Evolutionary conservation across 257 asterid species (phyloP), one percentile per base, ranked within the genome.

Genomic region (Parsonsia alboflavescens): DNA sequence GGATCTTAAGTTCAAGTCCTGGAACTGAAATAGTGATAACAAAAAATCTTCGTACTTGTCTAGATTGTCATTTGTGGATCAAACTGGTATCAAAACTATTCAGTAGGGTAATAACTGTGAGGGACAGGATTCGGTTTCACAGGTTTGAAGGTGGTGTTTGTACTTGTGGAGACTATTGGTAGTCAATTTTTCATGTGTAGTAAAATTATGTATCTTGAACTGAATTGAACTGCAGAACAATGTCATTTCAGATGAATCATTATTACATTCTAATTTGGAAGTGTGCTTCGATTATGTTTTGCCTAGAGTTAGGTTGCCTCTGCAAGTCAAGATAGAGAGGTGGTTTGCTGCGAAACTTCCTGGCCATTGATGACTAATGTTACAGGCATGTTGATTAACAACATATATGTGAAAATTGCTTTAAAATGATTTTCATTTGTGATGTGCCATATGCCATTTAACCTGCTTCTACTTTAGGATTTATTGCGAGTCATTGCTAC

Each of bases 121-220:
- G 97, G 85, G 97, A 92, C 75, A 83, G 96, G 73, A 76, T 84
- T 64, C 90, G 98, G 2, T 92, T 92, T 81, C 94, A 92, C 82
- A 82, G 88, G 52, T 90, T 92, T 80, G 91, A 81, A 73, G 80
- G 80, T 61, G 97, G 97, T 52, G 70, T 77, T 24, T 89, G 97
- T 73, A 76, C 89, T 42, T 91, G 96, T 78, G 81, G 93, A 72
- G 97, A 91, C 76, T 89, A 86, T 76, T 91, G 97, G 97, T 91
- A 86, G 74, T 65, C 65, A 36, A 59, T 66, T 24, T 63, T 75
- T 48, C 42, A 9, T 48, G 58, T 64, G 39, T 33, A 10, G 24
- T 49, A 4, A 71, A 48, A 73, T 54, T 30, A 8, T 52, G 58
- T 48, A 75, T 46, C 41, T 41, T n/a, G 42, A 36, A 30, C 30